Evolutionary conservation across 2,329 filamentous ascomycete genomes (phyloP).

Genomic region (Podosphaera xanthii): DNA sequence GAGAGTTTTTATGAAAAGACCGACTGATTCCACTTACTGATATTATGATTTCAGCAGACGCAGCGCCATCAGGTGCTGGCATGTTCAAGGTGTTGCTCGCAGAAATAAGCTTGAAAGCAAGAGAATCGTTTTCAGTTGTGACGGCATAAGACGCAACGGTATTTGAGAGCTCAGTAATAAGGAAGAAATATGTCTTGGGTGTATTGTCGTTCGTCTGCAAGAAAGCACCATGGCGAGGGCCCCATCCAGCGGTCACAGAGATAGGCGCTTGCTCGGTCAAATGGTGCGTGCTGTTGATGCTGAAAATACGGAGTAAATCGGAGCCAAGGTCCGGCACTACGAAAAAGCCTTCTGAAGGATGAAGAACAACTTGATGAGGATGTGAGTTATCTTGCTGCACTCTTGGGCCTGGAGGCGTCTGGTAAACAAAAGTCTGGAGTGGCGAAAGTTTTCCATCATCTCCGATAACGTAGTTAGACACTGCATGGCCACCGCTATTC

Average conservation of each 20-base stretch:
- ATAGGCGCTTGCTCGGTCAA: slow-evolving; percentile 20
- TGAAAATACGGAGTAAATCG: slow-evolving; percentile 24
- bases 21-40: slow-evolving; percentile 24
- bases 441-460: slow-evolving; percentile 6
- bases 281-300: slow-evolving; percentile 13
- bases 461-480: slow-evolving; percentile 19
- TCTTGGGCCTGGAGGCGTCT: slow-evolving; percentile 16
- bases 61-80: slow-evolving; percentile 20
- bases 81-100: slow-evolving; percentile 25
- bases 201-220: slow-evolving; percentile 7
- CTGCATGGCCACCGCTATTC: slow-evolving; percentile 7
- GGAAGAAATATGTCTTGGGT: slow-evolving; percentile 16
- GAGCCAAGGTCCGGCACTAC: slow-evolving; percentile 27
- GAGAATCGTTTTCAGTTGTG: slow-evolving; percentile 22
- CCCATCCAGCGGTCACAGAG: slow-evolving; percentile 19
- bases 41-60: slow-evolving; percentile 32
- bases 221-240: slow-evolving; percentile 31
- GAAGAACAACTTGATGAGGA: slow-evolving; percentile 28
- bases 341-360: slow-evolving; percentile 27
- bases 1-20: background rate
- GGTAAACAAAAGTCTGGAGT: slow-evolving; percentile 22
- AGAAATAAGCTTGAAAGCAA: slow-evolving; percentile 23
- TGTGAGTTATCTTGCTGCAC: slow-evolving; percentile 24
- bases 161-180: slow-evolving; percentile 25
- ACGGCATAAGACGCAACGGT: slow-evolving; percentile 29